Base-by-base conservation (phyloP, 805 yeast species). In the Saturnispora gosingensis region DNA sequence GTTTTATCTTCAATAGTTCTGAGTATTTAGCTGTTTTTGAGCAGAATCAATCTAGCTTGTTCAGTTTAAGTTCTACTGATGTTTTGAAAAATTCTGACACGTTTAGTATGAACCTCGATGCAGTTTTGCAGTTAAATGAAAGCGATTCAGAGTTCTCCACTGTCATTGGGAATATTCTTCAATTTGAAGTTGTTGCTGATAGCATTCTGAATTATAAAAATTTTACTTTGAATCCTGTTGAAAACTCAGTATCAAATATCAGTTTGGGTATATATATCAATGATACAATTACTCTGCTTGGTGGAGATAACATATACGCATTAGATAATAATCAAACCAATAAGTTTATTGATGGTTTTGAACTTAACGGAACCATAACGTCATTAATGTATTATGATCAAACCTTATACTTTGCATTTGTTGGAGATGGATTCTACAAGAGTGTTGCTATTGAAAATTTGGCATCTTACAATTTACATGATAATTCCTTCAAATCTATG, bases 251-350 rank as follows among this genome's bases (percentile, higher is more conserved):
- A 18, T 47, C 44, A 16, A 43, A 32, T 15, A 35, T 54, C 24
- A 40, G 45, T 3, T 24, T 51, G 6, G 75, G 80, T 1, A 63
- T 64, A 48, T 75, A 71, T 51, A 61, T 77, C 32, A 83, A 85
- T 61, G 68, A 69, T 11, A 62, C 81, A 0, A 54, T 74, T 10
- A 67, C 81, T 40, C 75, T 77, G 0, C 65, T 85, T 46, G 89
- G 86, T 8, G 93, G 91, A 40, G n/a, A 53, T 13, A 56, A 56
- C 16, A 36, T 58, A 36, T 55, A 54, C n/a, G 22, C 51, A 7
- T 4, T 56, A 9, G n/a, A 25, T 3, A 48, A 48, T 10, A 46
- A 50, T 16, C 24, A 48, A 3, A 43, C 51, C 2, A 15, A 48
- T 5, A 7, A 42, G 16, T 49, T 51, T 5, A 25, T 39, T 34